phyloP scores from a whole-genome alignment of 2,329 filamentous ascomycete genomes.

The Ophiocordyceps camponoti-rufipedis region DNA sequence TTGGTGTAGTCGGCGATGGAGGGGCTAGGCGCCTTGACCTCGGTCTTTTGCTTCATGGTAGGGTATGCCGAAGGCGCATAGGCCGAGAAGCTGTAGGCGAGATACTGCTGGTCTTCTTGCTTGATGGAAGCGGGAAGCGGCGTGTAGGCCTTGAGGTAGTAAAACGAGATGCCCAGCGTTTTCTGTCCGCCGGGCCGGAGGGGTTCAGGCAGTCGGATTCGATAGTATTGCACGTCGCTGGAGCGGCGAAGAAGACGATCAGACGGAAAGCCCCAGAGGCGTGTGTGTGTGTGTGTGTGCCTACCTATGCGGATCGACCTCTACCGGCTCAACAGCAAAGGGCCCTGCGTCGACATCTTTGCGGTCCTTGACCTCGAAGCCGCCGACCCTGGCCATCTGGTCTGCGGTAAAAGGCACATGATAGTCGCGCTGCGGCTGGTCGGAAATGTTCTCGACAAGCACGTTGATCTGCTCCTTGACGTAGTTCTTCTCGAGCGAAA shows the following conservation, averaged over 20 bases:
- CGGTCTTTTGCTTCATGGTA: conserved; percentile 89
- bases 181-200: conserved; percentile 61
- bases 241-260: not conserved
- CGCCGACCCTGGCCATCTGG: conserved; percentile 61
- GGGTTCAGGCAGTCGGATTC: conserved; percentile 58
- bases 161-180: conserved; percentile 76
- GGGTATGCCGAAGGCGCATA: conserved; percentile 71
- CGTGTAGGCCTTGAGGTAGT: conserved; percentile 56
- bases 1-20: conserved; percentile 76
- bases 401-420: conserved; percentile 70
- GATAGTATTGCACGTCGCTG: conserved; percentile 66
- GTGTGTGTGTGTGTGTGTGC: too few species aligned
- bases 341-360: conserved; percentile 51
- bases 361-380: conserved; percentile 82
- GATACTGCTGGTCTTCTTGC: conserved; percentile 77
- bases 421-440: conserved; percentile 70
- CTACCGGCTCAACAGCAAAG: conserved; percentile 53
- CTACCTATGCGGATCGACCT: conserved; percentile 41
- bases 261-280: not conserved
- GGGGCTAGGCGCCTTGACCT: conserved; percentile 68
- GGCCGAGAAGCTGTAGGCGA: conserved; percentile 70
- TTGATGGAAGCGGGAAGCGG: conserved; percentile 67
- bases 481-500: conserved; percentile 88
- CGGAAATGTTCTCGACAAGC: conserved; percentile 75
- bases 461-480: conserved; percentile 83